A percentile compares a stretch with the other conserved stretches of the same genome.
Evolutionary conservation across 2,329 filamentous ascomycete genomes (phyloP).

Genomic region (Pestalotiopsis sp.): DNA sequence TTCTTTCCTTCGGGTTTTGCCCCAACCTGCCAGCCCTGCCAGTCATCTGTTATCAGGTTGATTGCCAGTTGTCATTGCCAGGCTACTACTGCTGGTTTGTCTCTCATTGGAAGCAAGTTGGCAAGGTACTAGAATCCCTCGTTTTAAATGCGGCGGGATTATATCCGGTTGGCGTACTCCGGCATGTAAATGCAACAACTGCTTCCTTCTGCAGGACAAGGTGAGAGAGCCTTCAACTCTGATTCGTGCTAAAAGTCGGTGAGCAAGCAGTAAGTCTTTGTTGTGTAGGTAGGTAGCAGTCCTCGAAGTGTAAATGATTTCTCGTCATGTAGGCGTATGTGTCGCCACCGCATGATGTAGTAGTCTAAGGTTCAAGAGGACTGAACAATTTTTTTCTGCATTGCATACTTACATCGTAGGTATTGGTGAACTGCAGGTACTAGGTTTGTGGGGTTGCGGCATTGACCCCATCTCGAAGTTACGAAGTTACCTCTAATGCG

Average conservation of each 20-base stretch:
- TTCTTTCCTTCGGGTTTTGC: not conserved
- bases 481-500: not conserved
- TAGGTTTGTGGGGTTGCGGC: not conserved
- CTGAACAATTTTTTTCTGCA: not conserved
- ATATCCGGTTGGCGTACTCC: not conserved
- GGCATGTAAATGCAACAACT: not conserved
- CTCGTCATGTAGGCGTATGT: not conserved
- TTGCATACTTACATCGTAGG: not conserved
- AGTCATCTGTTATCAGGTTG: not conserved
- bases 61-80: not conserved
- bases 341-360: not conserved
- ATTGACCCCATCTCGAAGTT: not conserved
- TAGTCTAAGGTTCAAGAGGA: not conserved
- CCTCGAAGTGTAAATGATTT: not conserved
- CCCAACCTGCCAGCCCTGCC: not conserved
- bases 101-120: not conserved
- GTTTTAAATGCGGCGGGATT: slow-evolving; percentile 6
- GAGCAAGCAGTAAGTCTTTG: slow-evolving; percentile 1
- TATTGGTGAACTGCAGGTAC: not conserved
- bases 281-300: not conserved
- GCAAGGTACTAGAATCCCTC: not conserved
- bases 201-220: slow-evolving; percentile 4
- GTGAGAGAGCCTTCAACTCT: slow-evolving; percentile 1
- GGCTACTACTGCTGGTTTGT: not conserved
- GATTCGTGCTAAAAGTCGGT: slow-evolving; percentile 16